Evolutionary conservation across 116 monocot genomes (phyloP).

Genomic region (Zostera marina): DNA sequence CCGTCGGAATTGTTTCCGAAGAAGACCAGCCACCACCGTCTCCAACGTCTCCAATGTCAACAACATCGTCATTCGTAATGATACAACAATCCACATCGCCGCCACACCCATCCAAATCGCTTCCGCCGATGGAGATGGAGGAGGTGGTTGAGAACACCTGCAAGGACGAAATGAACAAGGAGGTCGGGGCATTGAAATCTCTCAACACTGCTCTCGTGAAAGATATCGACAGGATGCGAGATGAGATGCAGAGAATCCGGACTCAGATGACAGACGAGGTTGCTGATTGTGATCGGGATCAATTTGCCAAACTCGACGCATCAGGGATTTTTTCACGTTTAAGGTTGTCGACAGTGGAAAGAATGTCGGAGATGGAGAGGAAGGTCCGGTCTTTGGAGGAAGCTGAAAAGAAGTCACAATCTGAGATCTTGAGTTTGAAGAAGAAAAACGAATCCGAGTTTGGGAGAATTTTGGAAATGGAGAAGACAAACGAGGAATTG

Average conservation of each 20-base stretch:
- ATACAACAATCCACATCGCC: too few relatives aligned
- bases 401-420: neutral
- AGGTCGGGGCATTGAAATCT: neutral
- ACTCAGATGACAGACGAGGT: neutral
- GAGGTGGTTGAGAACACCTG: too few relatives aligned
- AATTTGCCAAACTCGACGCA: neutral
- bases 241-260: slow-evolving; percentile 1
- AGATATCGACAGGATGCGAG: neutral
- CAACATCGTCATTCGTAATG: too few relatives aligned
- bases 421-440: neutral
- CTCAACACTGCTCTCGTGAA: slow-evolving; percentile 3
- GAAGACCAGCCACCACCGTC: too few relatives aligned
- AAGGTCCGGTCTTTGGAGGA: neutral
- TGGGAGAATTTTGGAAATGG: neutral
- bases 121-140: too few relatives aligned
- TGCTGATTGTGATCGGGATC: neutral
- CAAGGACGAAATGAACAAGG: neutral
- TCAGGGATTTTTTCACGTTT: neutral
- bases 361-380: neutral
- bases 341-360: neutral
- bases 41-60: too few relatives aligned
- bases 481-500: neutral
- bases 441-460: neutral
- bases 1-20: too few relatives aligned
- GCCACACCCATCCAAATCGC: too few relatives aligned